These are phyloP conservation scores for Ascodesmis nigricans DNA, from an alignment of 495 filamentous ascomycete genomes.

Conservation along the genomic window DNA sequence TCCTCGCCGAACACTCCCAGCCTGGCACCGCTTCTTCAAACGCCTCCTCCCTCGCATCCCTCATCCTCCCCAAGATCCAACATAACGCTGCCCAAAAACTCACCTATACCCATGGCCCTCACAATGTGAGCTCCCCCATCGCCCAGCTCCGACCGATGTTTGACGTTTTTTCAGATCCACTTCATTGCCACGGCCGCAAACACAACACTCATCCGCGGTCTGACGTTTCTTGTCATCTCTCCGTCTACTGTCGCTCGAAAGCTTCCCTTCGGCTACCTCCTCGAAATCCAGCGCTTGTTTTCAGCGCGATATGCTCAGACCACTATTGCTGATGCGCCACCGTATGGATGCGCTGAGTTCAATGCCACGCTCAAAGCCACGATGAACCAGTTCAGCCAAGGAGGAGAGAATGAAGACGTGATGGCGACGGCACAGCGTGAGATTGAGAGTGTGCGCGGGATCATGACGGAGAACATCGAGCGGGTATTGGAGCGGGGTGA, in stretches of 20 bases:
- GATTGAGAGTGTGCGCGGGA: conserved; percentile 79
- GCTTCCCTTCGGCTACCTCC: conserved; percentile 77
- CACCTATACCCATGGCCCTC: conserved; percentile 73
- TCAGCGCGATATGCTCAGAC: conserved; percentile 48
- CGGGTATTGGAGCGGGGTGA: conserved; percentile 82
- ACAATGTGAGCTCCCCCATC: conserved; percentile 29
- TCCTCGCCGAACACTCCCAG: conserved; percentile 75
- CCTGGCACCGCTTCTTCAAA: conserved; percentile 47
- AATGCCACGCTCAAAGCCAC: conserved; percentile 53
- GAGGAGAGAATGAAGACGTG: conserved; percentile 57
- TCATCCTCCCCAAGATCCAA: conserved; percentile 87
- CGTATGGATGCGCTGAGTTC: conserved; percentile 78
- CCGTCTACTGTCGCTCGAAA: conserved; percentile 56
- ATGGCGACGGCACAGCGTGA: conserved; percentile 61
- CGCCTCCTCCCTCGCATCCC: conserved; percentile 64
- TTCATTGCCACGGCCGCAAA: conserved; percentile 76
- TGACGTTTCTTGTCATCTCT: conserved; percentile 72
- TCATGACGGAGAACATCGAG: conserved; percentile 99
- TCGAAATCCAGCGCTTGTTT: conserved; percentile 80
- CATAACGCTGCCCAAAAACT: conserved; percentile 66
- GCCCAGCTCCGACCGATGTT: no score
- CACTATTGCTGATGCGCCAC: conserved; percentile 54
- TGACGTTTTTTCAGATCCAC: conserved; percentile 37
- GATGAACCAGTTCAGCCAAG: conserved; percentile 46
- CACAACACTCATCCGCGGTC: conserved; percentile 40